These are phyloP conservation scores for Cardamine occulta DNA, from an alignment of 345 rosid genomes.

Conservation along the genomic window DNA sequence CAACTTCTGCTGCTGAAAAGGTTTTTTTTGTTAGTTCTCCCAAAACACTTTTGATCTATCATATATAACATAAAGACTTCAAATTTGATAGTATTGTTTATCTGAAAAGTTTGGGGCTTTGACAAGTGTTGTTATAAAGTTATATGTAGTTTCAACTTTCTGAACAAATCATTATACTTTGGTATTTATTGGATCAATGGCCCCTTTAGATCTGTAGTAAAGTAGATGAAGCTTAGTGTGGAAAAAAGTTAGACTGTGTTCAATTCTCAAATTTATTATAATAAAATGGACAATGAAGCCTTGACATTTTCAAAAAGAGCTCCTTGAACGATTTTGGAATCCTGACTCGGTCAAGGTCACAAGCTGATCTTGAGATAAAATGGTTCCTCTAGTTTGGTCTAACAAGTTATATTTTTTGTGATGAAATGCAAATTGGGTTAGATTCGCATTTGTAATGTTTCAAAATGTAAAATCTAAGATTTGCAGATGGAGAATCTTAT, in stretches of 20 bases:
- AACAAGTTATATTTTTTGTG: no score
- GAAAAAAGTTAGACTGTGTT: constrained; percentile 26
- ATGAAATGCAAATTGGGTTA: neutral
- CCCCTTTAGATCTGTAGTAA: constrained; percentile 24
- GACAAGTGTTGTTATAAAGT: constrained; percentile 9
- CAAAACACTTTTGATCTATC: neutral
- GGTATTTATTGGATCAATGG: constrained; percentile 23
- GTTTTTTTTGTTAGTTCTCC: constrained; percentile 45
- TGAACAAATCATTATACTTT: constrained; percentile 23
- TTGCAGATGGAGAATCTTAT: neutral
- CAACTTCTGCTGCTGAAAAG: constrained; percentile 75
- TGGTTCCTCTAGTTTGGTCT: neutral
- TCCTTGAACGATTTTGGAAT: constrained; percentile 23
- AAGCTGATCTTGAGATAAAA: constrained; percentile 3
- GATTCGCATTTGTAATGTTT: neutral
- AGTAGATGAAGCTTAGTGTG: constrained; percentile 32
- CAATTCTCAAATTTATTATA: constrained; percentile 13
- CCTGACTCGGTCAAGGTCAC: neutral
- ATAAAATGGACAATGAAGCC: neutral
- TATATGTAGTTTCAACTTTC: constrained; percentile 21
- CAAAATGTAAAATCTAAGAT: no score
- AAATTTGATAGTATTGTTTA: constrained; percentile 16
- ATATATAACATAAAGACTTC: neutral
- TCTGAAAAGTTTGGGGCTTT: constrained; percentile 29
- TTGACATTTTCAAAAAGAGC: constrained; percentile 30